Conservation (phyloP, 495 filamentous ascomycete species). For the Penicillium salamii region DNA sequence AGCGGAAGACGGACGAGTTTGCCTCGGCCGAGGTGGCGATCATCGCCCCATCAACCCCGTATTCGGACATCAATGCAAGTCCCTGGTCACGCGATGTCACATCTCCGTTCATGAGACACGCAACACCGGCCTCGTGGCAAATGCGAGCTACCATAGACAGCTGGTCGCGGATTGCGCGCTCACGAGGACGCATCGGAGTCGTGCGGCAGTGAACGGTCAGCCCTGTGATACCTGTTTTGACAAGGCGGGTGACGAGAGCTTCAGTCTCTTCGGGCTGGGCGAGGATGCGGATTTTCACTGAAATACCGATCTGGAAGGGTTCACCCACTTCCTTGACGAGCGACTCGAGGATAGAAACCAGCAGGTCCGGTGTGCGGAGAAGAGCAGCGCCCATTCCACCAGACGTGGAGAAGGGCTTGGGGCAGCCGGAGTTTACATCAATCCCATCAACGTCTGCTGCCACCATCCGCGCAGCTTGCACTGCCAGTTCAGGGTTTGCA, state of each 20-base stretch:
- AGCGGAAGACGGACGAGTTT: conserved; percentile 81
- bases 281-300: conserved; percentile 90
- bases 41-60: conserved; percentile 89
- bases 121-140: conserved; percentile 78
- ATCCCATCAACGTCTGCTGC: conserved; percentile 87
- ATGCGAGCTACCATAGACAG: conserved; percentile 73
- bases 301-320: conserved; percentile 80
- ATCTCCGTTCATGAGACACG: conserved; percentile 93
- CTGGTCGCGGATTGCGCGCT: conserved; percentile 82
- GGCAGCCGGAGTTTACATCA: conserved; percentile 95
- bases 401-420: conserved; percentile 88
- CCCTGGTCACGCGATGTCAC: conserved; percentile 69
- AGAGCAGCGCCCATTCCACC: conserved; percentile 96
- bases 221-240: conserved; percentile 82
- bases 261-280: conserved; percentile 71
- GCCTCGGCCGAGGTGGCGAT: conserved; percentile 88
- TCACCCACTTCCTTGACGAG: conserved; percentile 75
- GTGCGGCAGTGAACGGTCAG: conserved; percentile 95
- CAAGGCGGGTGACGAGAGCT: conserved; percentile 67
- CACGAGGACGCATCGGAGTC: conserved; percentile 87
- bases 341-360: conserved; percentile 75
- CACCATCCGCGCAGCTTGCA: conserved; percentile 77
- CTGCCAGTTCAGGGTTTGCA: conserved; percentile 72
- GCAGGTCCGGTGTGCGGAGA: conserved; percentile 74
- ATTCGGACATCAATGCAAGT: conserved; percentile 64